These are phyloP conservation scores for Ophiostoma novo-ulmi DNA, from an alignment of 2,329 filamentous ascomycete species.

Conservation along the genomic window DNA sequence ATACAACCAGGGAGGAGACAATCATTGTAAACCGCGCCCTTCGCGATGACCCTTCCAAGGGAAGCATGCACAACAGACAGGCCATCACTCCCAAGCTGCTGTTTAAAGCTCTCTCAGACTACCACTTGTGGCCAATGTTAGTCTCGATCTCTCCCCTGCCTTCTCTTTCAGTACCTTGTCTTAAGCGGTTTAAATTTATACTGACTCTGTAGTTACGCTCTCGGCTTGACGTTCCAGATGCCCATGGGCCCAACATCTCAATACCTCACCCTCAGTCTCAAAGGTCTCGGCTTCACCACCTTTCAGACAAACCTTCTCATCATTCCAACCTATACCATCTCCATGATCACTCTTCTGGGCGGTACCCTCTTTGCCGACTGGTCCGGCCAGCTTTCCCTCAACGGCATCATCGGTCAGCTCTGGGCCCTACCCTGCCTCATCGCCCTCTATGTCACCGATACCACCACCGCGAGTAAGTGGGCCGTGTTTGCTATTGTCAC, in stretches of 20 bases:
- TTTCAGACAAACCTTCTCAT: slow-evolving; percentile 60
- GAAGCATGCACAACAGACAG: slow-evolving; percentile 57
- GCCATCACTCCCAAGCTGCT: slow-evolving; percentile 47
- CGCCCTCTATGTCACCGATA: slow-evolving; percentile 42
- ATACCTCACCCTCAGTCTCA: slow-evolving; percentile 57
- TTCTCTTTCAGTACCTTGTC: neutral
- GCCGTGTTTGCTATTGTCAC: slow-evolving; percentile 40
- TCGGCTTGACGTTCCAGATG: slow-evolving; percentile 51
- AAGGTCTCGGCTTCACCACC: slow-evolving; percentile 52
- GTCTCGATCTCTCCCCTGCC: neutral
- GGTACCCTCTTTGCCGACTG: slow-evolving; percentile 41
- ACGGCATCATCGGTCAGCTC: slow-evolving; percentile 47
- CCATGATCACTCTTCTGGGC: slow-evolving; percentile 37
- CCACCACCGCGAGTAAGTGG: slow-evolving; percentile 39
- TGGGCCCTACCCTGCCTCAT: slow-evolving; percentile 59
- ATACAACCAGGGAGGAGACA: slow-evolving; percentile 22
- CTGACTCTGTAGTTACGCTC: slow-evolving; percentile 46
- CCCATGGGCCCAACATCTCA: slow-evolving; percentile 45
- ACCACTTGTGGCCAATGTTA: neutral
- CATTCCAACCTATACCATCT: slow-evolving; percentile 47
- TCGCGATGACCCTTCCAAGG: slow-evolving; percentile 56
- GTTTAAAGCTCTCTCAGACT: slow-evolving; percentile 46
- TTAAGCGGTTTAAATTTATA: slow-evolving; percentile 14
- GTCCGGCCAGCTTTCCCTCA: slow-evolving; percentile 47
- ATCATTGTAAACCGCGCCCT: slow-evolving; percentile 57